Evolutionary conservation across 2,329 filamentous ascomycete species (phyloP), one percentile per base, ranked within the genome.

Genomic region (Aspergillus tubingensis): DNA sequence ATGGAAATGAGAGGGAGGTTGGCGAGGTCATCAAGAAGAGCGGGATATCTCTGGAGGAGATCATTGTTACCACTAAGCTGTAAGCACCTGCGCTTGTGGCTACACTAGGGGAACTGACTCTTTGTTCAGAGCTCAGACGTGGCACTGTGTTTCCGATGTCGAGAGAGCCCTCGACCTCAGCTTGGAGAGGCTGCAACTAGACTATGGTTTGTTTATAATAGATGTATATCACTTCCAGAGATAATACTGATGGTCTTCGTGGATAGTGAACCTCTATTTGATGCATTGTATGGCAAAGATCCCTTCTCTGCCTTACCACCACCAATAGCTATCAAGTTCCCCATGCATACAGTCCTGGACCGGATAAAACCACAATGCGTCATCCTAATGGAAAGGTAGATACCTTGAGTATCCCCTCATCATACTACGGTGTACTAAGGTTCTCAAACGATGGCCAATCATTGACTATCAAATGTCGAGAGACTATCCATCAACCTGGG

Each of bases 51-150:
- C 48, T 43, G 7, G 32, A 49, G 1, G n/a, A 60, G 1, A 32
- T 61, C 6, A 55, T 36, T 17, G 10, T 61, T 2, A 61, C 51
- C 7, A 54, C 50, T 8, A 61, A 61, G 25, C 27, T 30, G 27
- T 30, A 5, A 30, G 27, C 27, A 30, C 4, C 10, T 30, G 8
- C 27, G 27, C 27, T 11, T 30, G 3, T 30, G 27, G 3, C 27
- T 30, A 1, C 27, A 30, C 27, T 1, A 10, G 27, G 3, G 27
- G 4, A 0, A 11, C 27, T 25, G 19, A n/a, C 5, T 8, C 8
- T 27, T 15, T 38, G 4, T 19, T 6, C 25, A 54, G 23, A n/a
- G 11, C 21, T 8, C 36, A 41, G 25, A 43, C 51, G 3, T 54
- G 51, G 19, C 51, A 41, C n/a, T 3, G 3, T n/a, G 13, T 27